Evolutionary conservation across 768 basidiomycete genomes (phyloP).

Genomic region (Suillus cothurnatus): DNA sequence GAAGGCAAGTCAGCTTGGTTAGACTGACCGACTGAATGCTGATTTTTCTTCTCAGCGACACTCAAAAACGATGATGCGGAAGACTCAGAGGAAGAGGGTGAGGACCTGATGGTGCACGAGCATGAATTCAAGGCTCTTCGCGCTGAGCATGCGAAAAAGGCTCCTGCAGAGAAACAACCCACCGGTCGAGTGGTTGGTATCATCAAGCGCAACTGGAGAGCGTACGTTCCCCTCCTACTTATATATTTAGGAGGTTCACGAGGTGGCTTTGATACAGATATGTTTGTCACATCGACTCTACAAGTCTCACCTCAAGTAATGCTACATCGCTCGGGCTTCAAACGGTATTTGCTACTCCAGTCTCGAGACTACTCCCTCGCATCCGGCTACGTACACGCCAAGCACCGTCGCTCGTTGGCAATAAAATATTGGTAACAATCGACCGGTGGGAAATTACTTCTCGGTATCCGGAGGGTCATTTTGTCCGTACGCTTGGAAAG

Average conservation of each 20-base stretch:
- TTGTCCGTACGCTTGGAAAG: constrained; percentile 88
- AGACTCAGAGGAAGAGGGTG: constrained; percentile 63
- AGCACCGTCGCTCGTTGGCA: constrained; percentile 81
- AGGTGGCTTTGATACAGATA: constrained; percentile 49
- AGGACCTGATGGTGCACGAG: constrained; percentile 31
- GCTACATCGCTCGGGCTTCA: constrained; percentile 82
- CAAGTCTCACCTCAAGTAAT: constrained; percentile 79
- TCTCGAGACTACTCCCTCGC: constrained; percentile 88
- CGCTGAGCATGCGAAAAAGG: constrained; percentile 24
- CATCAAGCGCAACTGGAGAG: constrained; percentile 94
- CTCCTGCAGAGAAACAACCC: constrained; percentile 71
- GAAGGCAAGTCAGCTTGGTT: constrained; percentile 56
- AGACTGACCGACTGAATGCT: constrained; percentile 3
- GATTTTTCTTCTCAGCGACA: constrained; percentile 52
- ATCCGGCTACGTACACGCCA: constrained; percentile 95
- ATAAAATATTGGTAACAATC: constrained; percentile 96
- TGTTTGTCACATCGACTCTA: constrained; percentile 93
- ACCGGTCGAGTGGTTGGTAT: constrained; percentile 92
- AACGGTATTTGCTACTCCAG: constrained; percentile 93
- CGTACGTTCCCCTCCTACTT: constrained; percentile 52
- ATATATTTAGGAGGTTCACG: not conserved
- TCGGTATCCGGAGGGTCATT: constrained; percentile 95
- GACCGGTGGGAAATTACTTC: constrained; percentile 89
- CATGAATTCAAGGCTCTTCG: constrained; percentile 46
- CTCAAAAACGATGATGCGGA: constrained; percentile 89